These are phyloP conservation scores for Aspergillus sp. DNA, from an alignment of 2,329 filamentous ascomycete genomes.

Conservation along the genomic window DNA sequence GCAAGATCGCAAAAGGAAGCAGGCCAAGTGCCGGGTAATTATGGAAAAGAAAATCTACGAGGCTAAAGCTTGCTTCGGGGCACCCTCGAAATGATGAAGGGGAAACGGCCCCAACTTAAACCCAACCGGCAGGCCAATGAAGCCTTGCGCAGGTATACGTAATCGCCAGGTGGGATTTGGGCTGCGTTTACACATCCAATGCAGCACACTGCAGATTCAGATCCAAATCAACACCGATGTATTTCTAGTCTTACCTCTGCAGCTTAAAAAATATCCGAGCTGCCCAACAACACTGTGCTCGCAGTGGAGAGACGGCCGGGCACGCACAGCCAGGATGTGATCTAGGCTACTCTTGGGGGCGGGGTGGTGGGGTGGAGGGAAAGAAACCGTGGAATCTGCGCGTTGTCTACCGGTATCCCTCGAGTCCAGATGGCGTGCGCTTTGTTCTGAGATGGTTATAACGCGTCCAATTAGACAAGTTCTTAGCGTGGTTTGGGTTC, in stretches of 20 bases:
- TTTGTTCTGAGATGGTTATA: not conserved
- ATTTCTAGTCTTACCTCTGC: too few species aligned
- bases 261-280: too few species aligned
- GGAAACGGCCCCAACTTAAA: not conserved
- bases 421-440: not conserved
- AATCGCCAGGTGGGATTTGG: not conserved
- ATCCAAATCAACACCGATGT: too few species aligned
- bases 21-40: not conserved
- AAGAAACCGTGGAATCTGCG: not conserved
- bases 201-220: not conserved
- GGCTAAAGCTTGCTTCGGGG: not conserved
- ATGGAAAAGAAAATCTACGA: not conserved
- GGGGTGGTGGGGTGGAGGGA: constrained; percentile 5
- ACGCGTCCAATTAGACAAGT: not conserved
- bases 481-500: not conserved
- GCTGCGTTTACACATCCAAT: not conserved
- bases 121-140: not conserved
- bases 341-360: constrained; percentile 2
- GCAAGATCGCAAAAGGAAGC: not conserved
- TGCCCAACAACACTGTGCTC: too few species aligned
- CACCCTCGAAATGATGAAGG: not conserved
- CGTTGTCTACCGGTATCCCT: not conserved
- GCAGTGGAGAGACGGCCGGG: not conserved
- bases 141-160: not conserved
- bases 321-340: not conserved